phyloP scores from a whole-genome alignment of 2,329 filamentous ascomycete species.

The Penicillium verrucosum region DNA sequence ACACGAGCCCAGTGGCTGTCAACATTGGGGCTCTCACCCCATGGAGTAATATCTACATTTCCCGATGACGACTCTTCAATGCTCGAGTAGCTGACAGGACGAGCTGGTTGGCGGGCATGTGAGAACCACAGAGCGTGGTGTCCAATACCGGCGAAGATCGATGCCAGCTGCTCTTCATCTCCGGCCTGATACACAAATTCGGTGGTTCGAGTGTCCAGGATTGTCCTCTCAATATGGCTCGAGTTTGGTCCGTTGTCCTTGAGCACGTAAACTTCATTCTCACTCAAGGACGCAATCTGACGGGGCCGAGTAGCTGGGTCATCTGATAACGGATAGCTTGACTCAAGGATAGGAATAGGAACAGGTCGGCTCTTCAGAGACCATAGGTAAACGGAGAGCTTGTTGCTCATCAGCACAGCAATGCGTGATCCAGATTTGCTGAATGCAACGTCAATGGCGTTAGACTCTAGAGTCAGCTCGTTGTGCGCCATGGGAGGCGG shows the following conservation, averaged over 20 bases:
- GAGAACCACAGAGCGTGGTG: constrained; percentile 40
- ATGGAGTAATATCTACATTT: constrained; percentile 21
- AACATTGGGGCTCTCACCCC: constrained; percentile 32
- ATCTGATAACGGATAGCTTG: constrained; percentile 36
- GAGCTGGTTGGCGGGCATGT: constrained; percentile 24
- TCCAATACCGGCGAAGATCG: constrained; percentile 37
- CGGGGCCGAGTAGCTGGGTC: constrained; percentile 31
- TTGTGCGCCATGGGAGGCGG: constrained; percentile 90
- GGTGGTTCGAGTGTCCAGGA: constrained; percentile 34
- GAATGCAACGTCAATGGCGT: constrained; percentile 72
- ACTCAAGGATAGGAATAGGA: constrained; percentile 37
- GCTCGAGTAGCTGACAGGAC: constrained; percentile 32
- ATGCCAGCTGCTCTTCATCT: constrained; percentile 35
- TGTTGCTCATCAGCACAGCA: constrained; percentile 66
- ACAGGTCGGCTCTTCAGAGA: constrained; percentile 51
- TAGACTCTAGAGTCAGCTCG: constrained; percentile 62
- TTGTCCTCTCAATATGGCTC: constrained; percentile 32
- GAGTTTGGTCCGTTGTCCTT: constrained; percentile 33
- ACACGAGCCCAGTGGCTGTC: constrained; percentile 41
- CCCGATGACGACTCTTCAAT: constrained; percentile 18
- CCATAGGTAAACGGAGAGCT: constrained; percentile 69
- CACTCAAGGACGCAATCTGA: constrained; percentile 49
- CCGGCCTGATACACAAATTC: constrained; percentile 30
- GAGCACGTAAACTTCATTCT: constrained; percentile 44
- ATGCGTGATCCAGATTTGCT: constrained; percentile 62